These are phyloP conservation scores for Schizochytrium sp. DNA, from an alignment of 108 stramenopile genomes.

Conservation along the genomic window DNA sequence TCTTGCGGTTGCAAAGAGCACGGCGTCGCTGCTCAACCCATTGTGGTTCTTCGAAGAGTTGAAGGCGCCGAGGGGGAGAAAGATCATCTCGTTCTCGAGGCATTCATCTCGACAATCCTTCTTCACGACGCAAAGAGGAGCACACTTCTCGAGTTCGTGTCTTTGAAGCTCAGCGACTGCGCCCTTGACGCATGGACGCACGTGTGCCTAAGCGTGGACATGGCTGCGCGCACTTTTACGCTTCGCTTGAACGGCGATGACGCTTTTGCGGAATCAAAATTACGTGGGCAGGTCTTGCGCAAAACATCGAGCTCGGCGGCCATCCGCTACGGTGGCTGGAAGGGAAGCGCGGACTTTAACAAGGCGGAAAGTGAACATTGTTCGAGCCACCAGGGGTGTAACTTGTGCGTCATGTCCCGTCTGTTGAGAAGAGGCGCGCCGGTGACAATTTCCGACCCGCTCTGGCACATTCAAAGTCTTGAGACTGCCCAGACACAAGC, in stretches of 20 bases:
- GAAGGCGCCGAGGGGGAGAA: not conserved
- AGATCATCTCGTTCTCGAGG: not conserved
- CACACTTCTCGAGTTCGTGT: not conserved
- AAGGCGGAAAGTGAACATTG: not conserved
- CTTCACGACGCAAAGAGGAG: not conserved
- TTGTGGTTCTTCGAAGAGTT: not conserved
- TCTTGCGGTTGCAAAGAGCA: not conserved
- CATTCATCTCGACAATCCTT: not conserved
- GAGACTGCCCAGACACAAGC: too few relatives aligned
- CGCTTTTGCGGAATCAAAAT: not conserved
- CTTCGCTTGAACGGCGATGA: not conserved
- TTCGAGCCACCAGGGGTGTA: not conserved
- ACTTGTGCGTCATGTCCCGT: not conserved
- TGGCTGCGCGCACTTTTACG: not conserved
- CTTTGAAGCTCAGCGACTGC: not conserved
- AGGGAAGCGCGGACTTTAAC: not conserved
- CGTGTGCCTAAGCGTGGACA: not conserved
- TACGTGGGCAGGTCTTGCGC: constrained; percentile 6
- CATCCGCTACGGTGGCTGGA: not conserved
- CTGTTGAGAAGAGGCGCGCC: not conserved
- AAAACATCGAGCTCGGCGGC: not conserved
- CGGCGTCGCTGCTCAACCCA: not conserved
- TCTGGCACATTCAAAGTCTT: not conserved
- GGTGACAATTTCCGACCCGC: not conserved
- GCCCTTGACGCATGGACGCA: not conserved